Percentiles rank a stretch among this genome's conserved stretches.
Conservation (phyloP, 2,329 filamentous ascomycete genomes). For the Nigrospora osmanthi region DNA sequence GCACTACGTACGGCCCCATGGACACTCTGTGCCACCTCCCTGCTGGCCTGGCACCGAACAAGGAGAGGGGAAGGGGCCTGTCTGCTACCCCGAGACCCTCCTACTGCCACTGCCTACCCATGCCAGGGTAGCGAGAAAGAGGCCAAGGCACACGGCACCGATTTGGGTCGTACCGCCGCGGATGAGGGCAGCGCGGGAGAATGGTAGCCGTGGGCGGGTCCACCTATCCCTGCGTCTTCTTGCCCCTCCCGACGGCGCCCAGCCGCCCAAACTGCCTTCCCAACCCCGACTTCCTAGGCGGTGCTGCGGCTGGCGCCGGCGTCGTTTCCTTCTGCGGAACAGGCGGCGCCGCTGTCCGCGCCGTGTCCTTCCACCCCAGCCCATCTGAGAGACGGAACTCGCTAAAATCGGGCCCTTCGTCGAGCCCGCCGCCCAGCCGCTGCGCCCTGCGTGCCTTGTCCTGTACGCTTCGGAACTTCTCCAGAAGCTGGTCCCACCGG, state of each 20-base stretch:
- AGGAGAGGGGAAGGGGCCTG: too few relatives aligned
- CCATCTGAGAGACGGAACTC: constrained; percentile 34
- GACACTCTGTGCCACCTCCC: too few relatives aligned
- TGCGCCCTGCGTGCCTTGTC: constrained; percentile 73
- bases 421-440: constrained; percentile 43
- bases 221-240: constrained; percentile 33
- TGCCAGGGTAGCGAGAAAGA: too few relatives aligned
- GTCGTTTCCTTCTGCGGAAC: constrained; percentile 42
- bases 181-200: too few relatives aligned
- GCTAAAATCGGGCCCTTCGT: constrained; percentile 36
- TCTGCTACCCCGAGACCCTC: too few relatives aligned
- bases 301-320: constrained; percentile 28
- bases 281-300: constrained; percentile 53
- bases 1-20: too few relatives aligned
- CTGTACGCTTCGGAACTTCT: constrained; percentile 89
- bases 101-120: too few relatives aligned
- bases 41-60: too few relatives aligned
- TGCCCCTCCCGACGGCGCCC: constrained; percentile 56
- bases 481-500: constrained; percentile 84
- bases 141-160: too few relatives aligned
- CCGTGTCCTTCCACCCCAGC: constrained; percentile 27
- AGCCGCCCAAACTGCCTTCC: constrained; percentile 63
- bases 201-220: background rate
- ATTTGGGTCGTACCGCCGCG: too few relatives aligned
- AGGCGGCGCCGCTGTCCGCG: constrained; percentile 33